A percentile compares a stretch with the other conserved stretches of the same genome.
These are phyloP conservation scores for Salix suchowensis DNA, from an alignment of 345 rosid genomes.

Conservation along the genomic window DNA sequence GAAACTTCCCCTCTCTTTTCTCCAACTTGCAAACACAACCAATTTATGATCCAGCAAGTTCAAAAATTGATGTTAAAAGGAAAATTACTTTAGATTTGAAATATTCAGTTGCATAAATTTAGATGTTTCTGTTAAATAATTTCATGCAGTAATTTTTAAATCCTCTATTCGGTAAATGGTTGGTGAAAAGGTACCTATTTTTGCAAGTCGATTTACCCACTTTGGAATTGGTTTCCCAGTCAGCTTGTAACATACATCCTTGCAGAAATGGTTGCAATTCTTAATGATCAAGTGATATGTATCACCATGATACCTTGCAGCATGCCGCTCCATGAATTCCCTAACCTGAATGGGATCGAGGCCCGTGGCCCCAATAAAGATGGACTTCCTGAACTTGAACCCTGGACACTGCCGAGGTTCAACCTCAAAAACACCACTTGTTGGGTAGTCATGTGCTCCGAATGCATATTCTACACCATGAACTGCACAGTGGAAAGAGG, in stretches of 20 bases:
- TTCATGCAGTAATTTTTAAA: neutral
- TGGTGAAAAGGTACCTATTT: slow-evolving; percentile 50
- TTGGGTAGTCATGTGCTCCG: slow-evolving; percentile 32
- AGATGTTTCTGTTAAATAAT: neutral
- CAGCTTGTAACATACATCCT: slow-evolving; percentile 66
- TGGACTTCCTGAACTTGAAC: slow-evolving; percentile 27
- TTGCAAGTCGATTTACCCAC: slow-evolving; percentile 95
- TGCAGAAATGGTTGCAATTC: slow-evolving; percentile 97
- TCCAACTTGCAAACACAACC: neutral
- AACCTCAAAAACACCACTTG: slow-evolving; percentile 24
- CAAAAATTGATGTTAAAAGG: neutral
- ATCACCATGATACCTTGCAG: slow-evolving; percentile 82
- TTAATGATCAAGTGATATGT: slow-evolving; percentile 85
- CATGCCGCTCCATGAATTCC: slow-evolving; percentile 77
- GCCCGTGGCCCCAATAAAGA: slow-evolving; percentile 70
- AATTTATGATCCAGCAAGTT: neutral
- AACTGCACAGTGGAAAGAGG: slow-evolving; percentile 12
- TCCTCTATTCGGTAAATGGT: neutral
- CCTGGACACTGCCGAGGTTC: slow-evolving; percentile 33
- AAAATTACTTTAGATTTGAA: neutral
- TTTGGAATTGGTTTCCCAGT: slow-evolving; percentile 79
- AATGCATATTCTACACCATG: slow-evolving; percentile 33
- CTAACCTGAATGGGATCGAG: slow-evolving; percentile 81
- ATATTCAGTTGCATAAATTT: neutral
- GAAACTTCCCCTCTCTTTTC: neutral